Evolutionary conservation across 2,329 filamentous ascomycete genomes (phyloP).

Genomic region (Colletotrichum sp.): DNA sequence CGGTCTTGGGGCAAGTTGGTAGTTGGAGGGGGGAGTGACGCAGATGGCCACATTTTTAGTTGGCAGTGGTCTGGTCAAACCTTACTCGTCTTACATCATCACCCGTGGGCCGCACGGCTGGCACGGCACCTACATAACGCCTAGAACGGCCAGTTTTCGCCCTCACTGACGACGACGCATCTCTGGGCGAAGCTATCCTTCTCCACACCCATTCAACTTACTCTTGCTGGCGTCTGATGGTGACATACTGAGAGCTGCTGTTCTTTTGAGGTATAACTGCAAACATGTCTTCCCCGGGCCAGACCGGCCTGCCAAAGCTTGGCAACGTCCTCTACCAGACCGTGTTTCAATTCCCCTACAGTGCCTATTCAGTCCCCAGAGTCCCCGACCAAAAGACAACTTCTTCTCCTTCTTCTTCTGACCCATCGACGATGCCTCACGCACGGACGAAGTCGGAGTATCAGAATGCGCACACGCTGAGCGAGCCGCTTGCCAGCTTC

Average conservation of each 20-base stretch:
- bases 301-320: neutral
- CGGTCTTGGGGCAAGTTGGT: neutral
- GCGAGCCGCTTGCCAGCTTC: neutral
- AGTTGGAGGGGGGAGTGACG: neutral
- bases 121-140: neutral
- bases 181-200: neutral
- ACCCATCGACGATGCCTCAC: neutral
- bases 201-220: neutral
- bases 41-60: neutral
- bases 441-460: neutral
- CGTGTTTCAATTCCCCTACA: neutral
- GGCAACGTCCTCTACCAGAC: neutral
- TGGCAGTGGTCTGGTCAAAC: neutral
- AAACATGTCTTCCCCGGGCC: neutral
- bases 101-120: neutral
- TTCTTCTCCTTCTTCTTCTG: neutral
- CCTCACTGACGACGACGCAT: neutral
- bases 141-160: neutral
- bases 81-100: neutral
- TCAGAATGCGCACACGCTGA: neutral
- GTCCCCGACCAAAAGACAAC: neutral
- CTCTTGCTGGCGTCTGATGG: neutral
- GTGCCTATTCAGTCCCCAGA: neutral
- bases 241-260: neutral
- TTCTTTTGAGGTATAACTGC: neutral